Evolutionary conservation across 352 stramenopile species (phyloP), one percentile per base, ranked within the genome.

Genomic region (Phytophthora quininea): DNA sequence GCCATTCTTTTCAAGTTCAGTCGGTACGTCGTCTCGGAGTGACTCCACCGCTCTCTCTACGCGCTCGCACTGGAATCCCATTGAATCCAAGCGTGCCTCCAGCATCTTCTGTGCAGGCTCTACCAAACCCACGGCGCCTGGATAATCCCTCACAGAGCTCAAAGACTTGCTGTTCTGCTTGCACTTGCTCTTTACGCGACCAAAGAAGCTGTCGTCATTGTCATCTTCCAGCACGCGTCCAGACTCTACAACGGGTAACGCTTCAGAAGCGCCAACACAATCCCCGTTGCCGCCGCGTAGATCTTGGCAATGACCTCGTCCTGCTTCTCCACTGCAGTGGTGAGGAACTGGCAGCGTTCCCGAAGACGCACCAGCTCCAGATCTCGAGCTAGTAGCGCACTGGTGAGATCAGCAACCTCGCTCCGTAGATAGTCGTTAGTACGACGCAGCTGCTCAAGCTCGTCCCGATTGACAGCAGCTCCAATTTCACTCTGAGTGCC

Each of bases 261-360:
- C 33, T 30, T 31, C 46, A 3, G 55, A 43, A 4, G 56, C 68
- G 15, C 27, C 61, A 24, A 24, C 19, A 24, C 19, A 24, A 24
- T 24, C 30, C 55, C 33, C 3, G 66, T 33, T 2, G 77, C 64
- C 2, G 67, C 72, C 0, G 85, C 79, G 57, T 91, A 94, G 64
- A 94, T 93, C 62, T 91, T 88, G 29, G 84, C 85, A 40, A 94
- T 90, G 11, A 87, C 82, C 48, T 84, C 79, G 64, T 94, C 86
- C 64, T 93, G 86, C 62, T 93, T 79, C 51, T 91, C 82, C 32
- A 94, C 77, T 8, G 86, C 80, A 30, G 70, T 68, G 10, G 79
- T 66, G 1, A 96, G 71, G 37, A 84, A 75, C 49, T 86, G 69
- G 43, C 86, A 93, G 50, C 86, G 82, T 52, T 93, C 88, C 0